Evolutionary conservation across 1,284 basidiomycete genomes (phyloP).

Genomic region (Rhodotorula sp.): DNA sequence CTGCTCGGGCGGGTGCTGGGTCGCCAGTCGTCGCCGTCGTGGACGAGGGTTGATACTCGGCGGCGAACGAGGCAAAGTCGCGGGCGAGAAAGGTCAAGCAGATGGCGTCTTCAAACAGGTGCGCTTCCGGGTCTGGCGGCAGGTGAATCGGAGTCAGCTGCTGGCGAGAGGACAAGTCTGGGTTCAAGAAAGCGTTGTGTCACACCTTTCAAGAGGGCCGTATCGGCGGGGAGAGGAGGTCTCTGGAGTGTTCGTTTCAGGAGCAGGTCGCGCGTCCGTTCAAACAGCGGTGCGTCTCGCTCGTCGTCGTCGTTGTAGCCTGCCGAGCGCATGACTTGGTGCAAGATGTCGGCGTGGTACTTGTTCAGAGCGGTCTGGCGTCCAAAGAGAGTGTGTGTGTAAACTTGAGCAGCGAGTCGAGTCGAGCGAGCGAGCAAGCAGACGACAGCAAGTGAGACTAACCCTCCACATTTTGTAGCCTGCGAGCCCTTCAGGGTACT

Average conservation of each 20-base stretch:
- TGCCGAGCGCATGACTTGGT: slow-evolving; percentile 3
- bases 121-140: slow-evolving; percentile 30
- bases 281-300: slow-evolving; percentile 10
- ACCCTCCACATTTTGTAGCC: slow-evolving; percentile 37
- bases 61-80: slow-evolving; percentile 27
- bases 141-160: not conserved
- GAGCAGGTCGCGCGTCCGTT: slow-evolving; percentile 23
- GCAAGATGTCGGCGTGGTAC: slow-evolving; percentile 22
- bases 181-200: not conserved
- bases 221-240: slow-evolving; percentile 14
- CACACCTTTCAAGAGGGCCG: slow-evolving; percentile 21
- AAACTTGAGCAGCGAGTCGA: not conserved
- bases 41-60: slow-evolving; percentile 4
- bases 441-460: not conserved
- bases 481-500: slow-evolving; percentile 11
- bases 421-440: not conserved
- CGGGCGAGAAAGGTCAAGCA: slow-evolving; percentile 27
- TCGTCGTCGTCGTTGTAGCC: slow-evolving; percentile 6
- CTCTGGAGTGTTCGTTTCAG: slow-evolving; percentile 23
- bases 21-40: not conserved
- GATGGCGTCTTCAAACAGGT: slow-evolving; percentile 35
- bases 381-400: not conserved
- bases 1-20: not conserved
- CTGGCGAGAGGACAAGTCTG: not conserved
- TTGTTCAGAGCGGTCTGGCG: slow-evolving; percentile 21